Conservation (phyloP, 257 asterid genomes). For the Solanum virginianum region DNA sequence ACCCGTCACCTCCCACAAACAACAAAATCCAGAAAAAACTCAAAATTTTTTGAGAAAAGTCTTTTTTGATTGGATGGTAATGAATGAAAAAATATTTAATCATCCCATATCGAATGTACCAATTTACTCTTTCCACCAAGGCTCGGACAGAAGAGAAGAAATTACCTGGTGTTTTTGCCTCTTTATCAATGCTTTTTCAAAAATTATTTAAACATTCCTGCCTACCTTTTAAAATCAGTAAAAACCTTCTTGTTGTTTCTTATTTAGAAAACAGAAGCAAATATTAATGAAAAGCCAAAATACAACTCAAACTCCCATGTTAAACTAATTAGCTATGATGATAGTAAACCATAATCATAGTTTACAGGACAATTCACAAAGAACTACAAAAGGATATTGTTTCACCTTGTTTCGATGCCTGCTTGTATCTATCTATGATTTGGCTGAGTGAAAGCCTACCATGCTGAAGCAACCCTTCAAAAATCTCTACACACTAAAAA, state of each 20-base stretch:
- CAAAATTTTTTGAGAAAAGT: too few relatives aligned
- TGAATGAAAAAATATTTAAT: too few relatives aligned
- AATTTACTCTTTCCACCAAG: neutral
- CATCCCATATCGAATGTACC: neutral
- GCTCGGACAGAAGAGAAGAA: neutral
- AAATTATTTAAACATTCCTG: too few relatives aligned
- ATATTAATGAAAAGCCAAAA: neutral
- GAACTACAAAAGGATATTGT: neutral
- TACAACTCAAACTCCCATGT: neutral
- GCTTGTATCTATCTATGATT: conserved; percentile 48
- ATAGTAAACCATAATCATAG: neutral
- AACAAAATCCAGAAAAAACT: neutral
- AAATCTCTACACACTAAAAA: conserved; percentile 51
- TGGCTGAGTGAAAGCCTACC: conserved; percentile 74
- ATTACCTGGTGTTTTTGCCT: neutral
- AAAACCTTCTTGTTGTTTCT: neutral
- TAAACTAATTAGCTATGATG: neutral
- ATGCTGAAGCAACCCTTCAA: conserved; percentile 72
- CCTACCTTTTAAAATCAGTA: neutral
- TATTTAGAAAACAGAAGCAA: neutral
- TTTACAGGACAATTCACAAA: neutral
- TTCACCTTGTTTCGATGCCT: conserved; percentile 32
- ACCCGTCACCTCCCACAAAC: neutral
- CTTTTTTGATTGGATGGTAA: too few relatives aligned
- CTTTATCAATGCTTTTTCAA: too few relatives aligned